phyloP scores from a whole-genome alignment of 352 stramenopile genomes.

The Saprolegnia parasitica region DNA sequence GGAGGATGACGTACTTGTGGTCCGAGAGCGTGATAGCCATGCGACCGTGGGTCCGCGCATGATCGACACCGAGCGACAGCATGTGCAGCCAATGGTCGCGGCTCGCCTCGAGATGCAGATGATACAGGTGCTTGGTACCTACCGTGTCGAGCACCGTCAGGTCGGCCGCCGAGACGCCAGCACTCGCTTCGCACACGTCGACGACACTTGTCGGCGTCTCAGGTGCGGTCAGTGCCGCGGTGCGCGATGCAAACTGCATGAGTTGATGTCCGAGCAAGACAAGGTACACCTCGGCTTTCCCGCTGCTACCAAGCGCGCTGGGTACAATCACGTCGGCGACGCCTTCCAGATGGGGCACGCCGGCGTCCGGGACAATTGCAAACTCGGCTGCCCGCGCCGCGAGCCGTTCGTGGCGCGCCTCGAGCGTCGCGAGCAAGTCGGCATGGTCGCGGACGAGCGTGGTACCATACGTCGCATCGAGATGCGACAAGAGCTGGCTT shows the following conservation, averaged over 20 bases:
- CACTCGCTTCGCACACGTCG: background rate
- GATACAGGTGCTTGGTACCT: conserved; percentile 20
- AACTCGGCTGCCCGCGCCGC: conserved; percentile 3
- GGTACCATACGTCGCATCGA: conserved; percentile 23
- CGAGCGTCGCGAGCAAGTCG: conserved; percentile 15
- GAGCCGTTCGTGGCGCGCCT: background rate
- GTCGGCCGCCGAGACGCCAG: background rate
- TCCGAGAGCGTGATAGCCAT: background rate
- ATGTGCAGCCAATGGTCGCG: conserved; percentile 21
- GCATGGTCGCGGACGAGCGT: conserved; percentile 23
- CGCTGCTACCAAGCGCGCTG: background rate
- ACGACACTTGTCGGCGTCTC: background rate
- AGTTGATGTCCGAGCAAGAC: conserved; percentile 23
- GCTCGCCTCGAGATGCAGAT: background rate
- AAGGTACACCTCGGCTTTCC: background rate
- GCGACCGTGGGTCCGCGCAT: conserved; percentile 10
- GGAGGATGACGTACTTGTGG: background rate
- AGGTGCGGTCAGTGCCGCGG: conserved; percentile 14
- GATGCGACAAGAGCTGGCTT: conserved; percentile 18
- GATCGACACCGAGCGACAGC: conserved; percentile 22
- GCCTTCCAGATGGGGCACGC: conserved; percentile 18
- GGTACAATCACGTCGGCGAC: background rate
- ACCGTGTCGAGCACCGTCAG: background rate
- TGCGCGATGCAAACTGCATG: conserved; percentile 20
- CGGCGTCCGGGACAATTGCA: conserved; percentile 19